Evolutionary conservation across 2,329 filamentous ascomycete species (phyloP), one percentile per base, ranked within the genome.

Genomic region (Fusarium oxysporum): DNA sequence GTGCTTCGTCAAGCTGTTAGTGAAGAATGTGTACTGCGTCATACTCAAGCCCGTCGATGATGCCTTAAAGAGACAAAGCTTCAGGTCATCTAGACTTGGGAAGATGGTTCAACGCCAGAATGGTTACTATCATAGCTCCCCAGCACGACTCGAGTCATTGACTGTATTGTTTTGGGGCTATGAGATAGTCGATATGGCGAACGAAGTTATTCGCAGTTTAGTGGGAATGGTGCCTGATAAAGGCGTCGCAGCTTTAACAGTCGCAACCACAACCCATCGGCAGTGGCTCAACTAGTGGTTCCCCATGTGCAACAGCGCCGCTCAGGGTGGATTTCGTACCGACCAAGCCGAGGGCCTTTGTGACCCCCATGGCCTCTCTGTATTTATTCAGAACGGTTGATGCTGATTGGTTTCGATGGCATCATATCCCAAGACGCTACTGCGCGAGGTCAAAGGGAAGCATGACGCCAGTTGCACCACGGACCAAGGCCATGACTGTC

Each of bases 251-350:
- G 41, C 43, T 72, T 51, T 41, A 60, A 57, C 41, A 59, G 40
- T 51, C 44, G 35, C 64, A 38, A 68, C 33, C 51, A 53, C 60
- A 68, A 45, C 38, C 43, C 44, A 58, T 55, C 65, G 63, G 40
- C 50, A 68, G 61, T 68, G 70, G 65, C 65, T 51, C 68, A 67
- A 62, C 43, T 64, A 62, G 44, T 53, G 65, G 47, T 63, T 64
- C 33, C n/a, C 61, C 43, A 58, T 69, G 66, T 41, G 44, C 55
- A 70, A 72, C 54, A 55, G 54, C 66, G 65, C 53, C 37, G 56
- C 67, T 62, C 50, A 68, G 38, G 48, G 58, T 73, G 71, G 66
- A 64, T 62, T 64, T 60, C 48, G 35, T 54, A 63, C 59, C 64
- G 53, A 65, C 56, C 53, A 66, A 53, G 62, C 64, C 55, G 57